Evolutionary conservation across 208 protist genomes (phyloP).

Genomic region (Phytomonas sp.): DNA sequence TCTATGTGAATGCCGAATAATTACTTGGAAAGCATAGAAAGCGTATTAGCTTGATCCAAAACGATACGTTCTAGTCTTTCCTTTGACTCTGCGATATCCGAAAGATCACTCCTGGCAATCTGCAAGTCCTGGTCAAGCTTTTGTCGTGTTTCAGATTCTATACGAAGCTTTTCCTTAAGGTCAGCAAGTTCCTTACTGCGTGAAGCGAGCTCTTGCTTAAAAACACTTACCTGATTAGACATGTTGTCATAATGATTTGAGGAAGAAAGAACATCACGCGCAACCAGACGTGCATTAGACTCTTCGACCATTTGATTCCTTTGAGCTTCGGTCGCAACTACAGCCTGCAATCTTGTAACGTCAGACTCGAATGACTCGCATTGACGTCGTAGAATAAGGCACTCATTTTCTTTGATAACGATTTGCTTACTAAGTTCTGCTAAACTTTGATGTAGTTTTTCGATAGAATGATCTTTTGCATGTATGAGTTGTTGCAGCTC

Average conservation of each 20-base stretch:
- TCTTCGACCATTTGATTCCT: conserved; percentile 46
- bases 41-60: conserved; percentile 60
- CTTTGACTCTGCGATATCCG: conserved; percentile 47
- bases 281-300: conserved; percentile 62
- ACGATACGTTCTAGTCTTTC: conserved; percentile 73
- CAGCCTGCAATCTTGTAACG: conserved; percentile 24
- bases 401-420: conserved; percentile 73
- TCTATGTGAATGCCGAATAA: not conserved
- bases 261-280: conserved; percentile 39
- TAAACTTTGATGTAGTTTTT: conserved; percentile 73
- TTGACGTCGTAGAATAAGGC: conserved; percentile 47
- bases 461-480: conserved; percentile 45
- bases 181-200: conserved; percentile 7
- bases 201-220: not conserved
- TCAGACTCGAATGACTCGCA: conserved; percentile 56
- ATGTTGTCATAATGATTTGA: not conserved
- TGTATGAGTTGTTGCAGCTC: conserved; percentile 45
- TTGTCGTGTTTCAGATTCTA: conserved; percentile 15
- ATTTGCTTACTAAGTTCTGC: conserved; percentile 76
- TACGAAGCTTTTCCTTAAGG: conserved; percentile 15
- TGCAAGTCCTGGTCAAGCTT: conserved; percentile 16
- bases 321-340: conserved; percentile 23
- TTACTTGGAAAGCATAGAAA: conserved; percentile 56
- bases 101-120: conserved; percentile 28
- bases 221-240: not conserved